Evolutionary conservation across 2,329 filamentous ascomycete species (phyloP).

Genomic region (Aspergillus ochraceoroseus): DNA sequence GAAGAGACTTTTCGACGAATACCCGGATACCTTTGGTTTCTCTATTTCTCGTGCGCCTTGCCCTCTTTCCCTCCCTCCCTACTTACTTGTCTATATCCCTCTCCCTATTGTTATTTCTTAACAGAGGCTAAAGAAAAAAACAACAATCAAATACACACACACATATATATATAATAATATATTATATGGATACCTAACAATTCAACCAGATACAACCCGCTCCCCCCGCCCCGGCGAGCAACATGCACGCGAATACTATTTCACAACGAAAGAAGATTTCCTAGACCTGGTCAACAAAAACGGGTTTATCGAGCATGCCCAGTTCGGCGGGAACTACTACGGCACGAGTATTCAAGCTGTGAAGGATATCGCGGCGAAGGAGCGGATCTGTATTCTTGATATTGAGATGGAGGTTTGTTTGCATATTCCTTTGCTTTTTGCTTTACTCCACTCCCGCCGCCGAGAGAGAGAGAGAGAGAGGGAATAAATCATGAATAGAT

Average conservation of each 20-base stretch:
- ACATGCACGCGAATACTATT: constrained; percentile 77
- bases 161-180: too few relatives aligned
- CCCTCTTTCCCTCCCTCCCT: constrained; percentile 10
- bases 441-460: background rate
- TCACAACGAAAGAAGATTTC: constrained; percentile 63
- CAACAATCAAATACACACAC: too few relatives aligned
- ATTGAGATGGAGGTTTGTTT: constrained; percentile 83
- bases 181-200: background rate
- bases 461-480: background rate
- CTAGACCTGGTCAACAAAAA: constrained; percentile 60
- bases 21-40: constrained; percentile 43
- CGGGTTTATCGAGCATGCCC: constrained; percentile 81
- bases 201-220: constrained; percentile 68
- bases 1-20: constrained; percentile 40
- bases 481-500: background rate
- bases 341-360: constrained; percentile 79
- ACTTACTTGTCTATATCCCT: background rate
- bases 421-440: constrained; percentile 19
- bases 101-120: background rate
- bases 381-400: constrained; percentile 75
- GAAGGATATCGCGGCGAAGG: constrained; percentile 65
- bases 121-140: background rate
- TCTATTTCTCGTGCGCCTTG: constrained; percentile 36
- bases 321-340: constrained; percentile 82
- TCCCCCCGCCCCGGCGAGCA: constrained; percentile 67